Base-by-base conservation (phyloP, 1,284 basidiomycete genomes). In the Puccinia horiana region DNA sequence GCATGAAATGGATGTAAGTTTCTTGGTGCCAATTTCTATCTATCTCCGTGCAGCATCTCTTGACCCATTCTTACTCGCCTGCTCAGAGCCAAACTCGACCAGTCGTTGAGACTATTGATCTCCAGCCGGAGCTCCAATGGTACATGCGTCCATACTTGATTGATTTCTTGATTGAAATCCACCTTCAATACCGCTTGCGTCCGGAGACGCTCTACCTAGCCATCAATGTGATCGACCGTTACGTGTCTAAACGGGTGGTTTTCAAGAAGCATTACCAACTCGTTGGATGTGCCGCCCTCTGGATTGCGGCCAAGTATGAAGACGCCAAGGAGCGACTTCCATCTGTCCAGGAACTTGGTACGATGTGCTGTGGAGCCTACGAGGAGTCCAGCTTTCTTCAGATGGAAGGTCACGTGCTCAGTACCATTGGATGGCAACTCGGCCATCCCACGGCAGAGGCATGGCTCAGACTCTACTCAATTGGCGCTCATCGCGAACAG, bases 231-330 rank as follows among this genome's bases (percentile, higher is more conserved):
- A 92, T 99, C 87, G 97, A 99, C 88, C 95, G 97, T 85, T 99
- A 99, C 88, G 94, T 99, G 42, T 98, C 97, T 76, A 95, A 96
- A 85, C 94, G 97, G 67, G 93, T 99, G 84, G 97, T 99, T 80
- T 98, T 95, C 89, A 95, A 96, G 89, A 97, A 97, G 88, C 97
- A 99, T 88, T 99, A 98, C 87, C 97, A 99, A 87, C 93, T 99
- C 76, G 96, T 99, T 77, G 97, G 97, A 47, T 99, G 97, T 86
- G 94, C 96, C 18, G 95, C 97, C 29, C 90, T 99, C 5, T 96
- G 96, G 95, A 98, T 99, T 85, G 97, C 97, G 6, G 94, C 97
- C 85, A 99, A 99, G 88, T 99, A 97, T 86, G 97, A 99, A 88
- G 97, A 99, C 86, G 93, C 96, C 61, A 99, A 99, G 88, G 96